These are phyloP conservation scores for Suillus ampliporus DNA, from an alignment of 768 basidiomycete species.

Conservation along the genomic window DNA sequence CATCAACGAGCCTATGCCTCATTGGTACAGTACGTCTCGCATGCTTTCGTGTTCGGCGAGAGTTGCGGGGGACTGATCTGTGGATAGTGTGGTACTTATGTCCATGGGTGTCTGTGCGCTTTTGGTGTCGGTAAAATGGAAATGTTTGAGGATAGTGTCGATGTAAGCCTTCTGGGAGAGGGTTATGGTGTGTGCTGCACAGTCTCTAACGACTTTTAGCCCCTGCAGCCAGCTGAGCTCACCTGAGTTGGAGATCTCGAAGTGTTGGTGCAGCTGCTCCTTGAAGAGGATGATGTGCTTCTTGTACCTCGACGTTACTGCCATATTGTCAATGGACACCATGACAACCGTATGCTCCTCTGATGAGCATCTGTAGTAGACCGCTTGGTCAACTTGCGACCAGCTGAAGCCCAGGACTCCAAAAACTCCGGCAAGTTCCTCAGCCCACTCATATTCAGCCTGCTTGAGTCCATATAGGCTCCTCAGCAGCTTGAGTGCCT, in stretches of 20 bases:
- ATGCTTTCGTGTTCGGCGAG: not conserved
- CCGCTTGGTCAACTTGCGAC: not conserved
- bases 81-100: not conserved
- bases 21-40: conserved; percentile 23
- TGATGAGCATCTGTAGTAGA: not conserved
- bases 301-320: too few relatives aligned
- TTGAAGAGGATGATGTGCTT: too few relatives aligned
- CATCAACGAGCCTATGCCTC: conserved; percentile 40
- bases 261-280: too few relatives aligned
- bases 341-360: not conserved
- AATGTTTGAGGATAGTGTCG: too few relatives aligned
- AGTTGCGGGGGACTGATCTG: not conserved
- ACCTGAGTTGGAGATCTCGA: too few relatives aligned
- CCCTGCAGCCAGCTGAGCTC: too few relatives aligned
- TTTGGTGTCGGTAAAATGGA: too few relatives aligned
- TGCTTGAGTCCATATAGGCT: too few relatives aligned
- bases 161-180: too few relatives aligned
- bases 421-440: conserved; percentile 6
- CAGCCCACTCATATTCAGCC: conserved; percentile 38
- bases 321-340: too few relatives aligned
- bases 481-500: conserved; percentile 40
- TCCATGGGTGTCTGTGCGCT: not conserved
- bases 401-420: not conserved
- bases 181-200: too few relatives aligned
- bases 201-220: too few relatives aligned